Conservation (phyloP, 2,329 filamentous ascomycete genomes). For the Cercospora sesami region DNA sequence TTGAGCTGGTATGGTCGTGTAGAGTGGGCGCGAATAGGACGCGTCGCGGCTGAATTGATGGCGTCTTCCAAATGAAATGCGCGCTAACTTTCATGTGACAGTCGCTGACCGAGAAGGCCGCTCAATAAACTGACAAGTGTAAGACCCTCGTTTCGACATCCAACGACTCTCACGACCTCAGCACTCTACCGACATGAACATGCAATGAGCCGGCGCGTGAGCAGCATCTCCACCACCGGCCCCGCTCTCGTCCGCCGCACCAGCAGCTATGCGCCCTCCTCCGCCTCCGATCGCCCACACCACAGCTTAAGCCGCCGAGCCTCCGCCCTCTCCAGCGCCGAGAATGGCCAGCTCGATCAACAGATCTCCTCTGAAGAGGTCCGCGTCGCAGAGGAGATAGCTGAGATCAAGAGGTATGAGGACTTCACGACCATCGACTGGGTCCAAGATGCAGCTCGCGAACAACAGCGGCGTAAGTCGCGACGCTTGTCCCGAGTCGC, state of each 20-base stretch:
- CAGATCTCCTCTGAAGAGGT: conserved; percentile 60
- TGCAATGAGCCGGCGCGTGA: conserved; percentile 50
- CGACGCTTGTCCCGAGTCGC: conserved; percentile 70
- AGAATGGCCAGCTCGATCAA: conserved; percentile 60
- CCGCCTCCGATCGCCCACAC: conserved; percentile 14
- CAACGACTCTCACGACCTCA: neutral
- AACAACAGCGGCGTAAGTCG: conserved; percentile 77
- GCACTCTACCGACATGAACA: conserved; percentile 28
- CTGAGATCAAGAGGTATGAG: conserved; percentile 95
- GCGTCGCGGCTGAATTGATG: neutral
- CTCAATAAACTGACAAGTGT: neutral
- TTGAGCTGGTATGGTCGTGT: neutral
- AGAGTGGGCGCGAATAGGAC: neutral
- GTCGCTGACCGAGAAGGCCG: neutral
- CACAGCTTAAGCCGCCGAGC: conserved; percentile 61
- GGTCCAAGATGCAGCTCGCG: conserved; percentile 94
- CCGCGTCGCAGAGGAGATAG: conserved; percentile 89
- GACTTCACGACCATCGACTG: conserved; percentile 99
- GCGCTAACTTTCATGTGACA: conserved; percentile 11
- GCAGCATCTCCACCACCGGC: conserved; percentile 37
- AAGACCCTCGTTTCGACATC: neutral
- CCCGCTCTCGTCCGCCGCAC: conserved; percentile 26
- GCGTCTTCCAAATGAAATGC: neutral
- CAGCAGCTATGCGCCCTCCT: conserved; percentile 28
- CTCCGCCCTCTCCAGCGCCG: conserved; percentile 64